phyloP scores from a whole-genome alignment of 257 asterid genomes.

The Solanum bukasovii region DNA sequence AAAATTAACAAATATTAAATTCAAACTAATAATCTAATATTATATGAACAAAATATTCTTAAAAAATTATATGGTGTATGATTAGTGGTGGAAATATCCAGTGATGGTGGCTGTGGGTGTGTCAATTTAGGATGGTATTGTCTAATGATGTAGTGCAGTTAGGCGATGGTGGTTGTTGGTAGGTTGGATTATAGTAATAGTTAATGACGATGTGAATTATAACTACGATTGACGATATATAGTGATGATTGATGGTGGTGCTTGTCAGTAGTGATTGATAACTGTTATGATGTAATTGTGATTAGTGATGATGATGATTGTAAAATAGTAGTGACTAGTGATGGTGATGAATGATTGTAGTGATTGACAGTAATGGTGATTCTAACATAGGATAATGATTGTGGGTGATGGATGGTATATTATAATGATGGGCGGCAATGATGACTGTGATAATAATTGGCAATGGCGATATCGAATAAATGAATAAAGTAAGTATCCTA shows the following conservation, averaged over 20 bases:
- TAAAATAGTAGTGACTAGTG: neutral
- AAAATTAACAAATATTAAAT: neutral
- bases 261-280: neutral
- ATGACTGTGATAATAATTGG: neutral
- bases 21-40: neutral
- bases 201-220: neutral
- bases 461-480: neutral
- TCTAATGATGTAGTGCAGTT: neutral
- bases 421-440: neutral
- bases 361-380: neutral
- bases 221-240: fast-evolving
- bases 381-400: neutral
- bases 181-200: neutral
- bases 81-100: neutral
- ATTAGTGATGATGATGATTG: neutral
- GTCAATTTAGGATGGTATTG: neutral
- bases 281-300: neutral
- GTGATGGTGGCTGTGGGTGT: neutral
- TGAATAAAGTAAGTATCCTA: neutral
- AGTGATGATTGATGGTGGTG: neutral
- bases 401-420: fast-evolving
- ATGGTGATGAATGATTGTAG: neutral
- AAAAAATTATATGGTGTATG: neutral
- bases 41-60: neutral
- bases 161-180: neutral